Evolutionary conservation across 805 yeast species (phyloP).

Genomic region (Saccharomycopsis amapae): DNA sequence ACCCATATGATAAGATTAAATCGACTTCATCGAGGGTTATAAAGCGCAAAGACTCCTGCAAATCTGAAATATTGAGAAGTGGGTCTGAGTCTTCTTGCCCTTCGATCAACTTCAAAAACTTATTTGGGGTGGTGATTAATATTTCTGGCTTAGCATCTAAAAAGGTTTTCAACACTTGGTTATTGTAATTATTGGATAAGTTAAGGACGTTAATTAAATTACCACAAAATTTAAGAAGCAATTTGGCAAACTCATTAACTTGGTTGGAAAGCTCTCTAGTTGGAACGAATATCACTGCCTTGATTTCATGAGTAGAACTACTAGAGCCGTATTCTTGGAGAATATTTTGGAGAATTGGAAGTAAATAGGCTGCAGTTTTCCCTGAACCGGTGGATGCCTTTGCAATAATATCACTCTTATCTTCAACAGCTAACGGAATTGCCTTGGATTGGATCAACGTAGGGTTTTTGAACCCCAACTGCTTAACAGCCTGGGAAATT

Average conservation of each 20-base stretch:
- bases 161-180: slow-evolving; percentile 62
- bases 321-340: slow-evolving; percentile 35
- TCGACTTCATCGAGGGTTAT: slow-evolving; percentile 74
- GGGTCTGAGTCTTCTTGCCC: slow-evolving; percentile 30
- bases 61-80: slow-evolving; percentile 25
- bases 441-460: slow-evolving; percentile 86
- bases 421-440: slow-evolving; percentile 86
- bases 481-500: slow-evolving; percentile 73
- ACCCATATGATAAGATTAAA: slow-evolving; percentile 81
- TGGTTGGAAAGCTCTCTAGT: slow-evolving; percentile 88
- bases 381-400: slow-evolving; percentile 99
- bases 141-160: slow-evolving; percentile 73
- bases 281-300: slow-evolving; percentile 79
- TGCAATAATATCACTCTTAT: slow-evolving; percentile 91
- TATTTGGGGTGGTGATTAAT: slow-evolving; percentile 81
- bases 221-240: slow-evolving; percentile 64
- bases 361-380: slow-evolving; percentile 97
- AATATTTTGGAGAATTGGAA: slow-evolving; percentile 80
- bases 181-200: slow-evolving; percentile 50
- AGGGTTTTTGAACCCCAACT: slow-evolving; percentile 75
- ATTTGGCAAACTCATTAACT: slow-evolving; percentile 62
- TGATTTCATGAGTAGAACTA: slow-evolving; percentile 26
- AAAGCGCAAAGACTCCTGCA: slow-evolving; percentile 36
- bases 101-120: slow-evolving; percentile 43
- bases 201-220: slow-evolving; percentile 59